Evolutionary conservation across 345 rosid species (phyloP), one percentile per base, ranked within the genome.

Genomic region (Sisymbrium altissimum): DNA sequence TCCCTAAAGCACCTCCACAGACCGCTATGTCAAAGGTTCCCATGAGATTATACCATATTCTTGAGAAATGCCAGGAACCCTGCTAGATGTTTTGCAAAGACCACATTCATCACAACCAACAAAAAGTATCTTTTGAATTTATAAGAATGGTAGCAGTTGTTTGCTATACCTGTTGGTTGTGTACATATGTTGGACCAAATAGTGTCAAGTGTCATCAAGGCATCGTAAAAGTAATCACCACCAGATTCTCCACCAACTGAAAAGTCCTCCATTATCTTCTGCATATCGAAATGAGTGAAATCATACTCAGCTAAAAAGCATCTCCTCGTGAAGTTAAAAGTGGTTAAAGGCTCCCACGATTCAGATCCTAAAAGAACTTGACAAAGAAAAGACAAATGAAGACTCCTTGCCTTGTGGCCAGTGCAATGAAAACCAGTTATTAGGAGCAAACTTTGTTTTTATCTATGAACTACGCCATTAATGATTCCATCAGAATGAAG

Each of bases 1-100:
- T 91, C 58, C 97, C 98, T 81, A 94, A 67, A 72, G 98, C 91
- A 49, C 98, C 98, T 54, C 98, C 97, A 83, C 98, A 94, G 69
- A 94, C 88, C 39, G 83, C 76, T 68, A 86, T 88, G 75, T 94
- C 97, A 78, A 84, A 94, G 40, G 79, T 86, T 64, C 83, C 89
- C 1, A 85, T 76, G n/a, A 64, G 80, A 59, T 79, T 87, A 43
- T 32, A 71, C 48, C 78, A 69, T 89, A 87, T 13, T 70, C 74
- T 39, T 66, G 69, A 75, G 85, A 85, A 8, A 78, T 60, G 36
- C 91, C 87, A 23, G 89, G 84, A 60, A 79, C 60, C 54, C 97
- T 93, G 83, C 81, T 81, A 76, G 43, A 33, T 53, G 12, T 63
- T 45, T 66, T 6, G n/a, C 43, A 75, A 60, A 41, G 63, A 30